Evolutionary conservation across 371 early-diverging fungal genomes (phyloP).

Genomic region (Zopfochytrium polystomum): DNA sequence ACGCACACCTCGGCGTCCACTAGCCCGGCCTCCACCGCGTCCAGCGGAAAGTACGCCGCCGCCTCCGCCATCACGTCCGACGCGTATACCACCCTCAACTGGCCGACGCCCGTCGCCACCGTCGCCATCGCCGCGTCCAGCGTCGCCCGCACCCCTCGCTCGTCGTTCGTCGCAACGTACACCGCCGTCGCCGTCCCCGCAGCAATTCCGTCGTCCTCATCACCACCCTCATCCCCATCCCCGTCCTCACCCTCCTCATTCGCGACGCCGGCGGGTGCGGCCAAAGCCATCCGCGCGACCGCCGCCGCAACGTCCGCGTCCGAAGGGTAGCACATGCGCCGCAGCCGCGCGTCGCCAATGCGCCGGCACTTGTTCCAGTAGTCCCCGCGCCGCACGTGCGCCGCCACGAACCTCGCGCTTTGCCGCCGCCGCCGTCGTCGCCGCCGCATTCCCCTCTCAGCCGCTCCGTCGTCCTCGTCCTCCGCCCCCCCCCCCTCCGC

Average conservation of each 20-base stretch:
- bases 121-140: too few relatives aligned
- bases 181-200: too few relatives aligned
- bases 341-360: not conserved
- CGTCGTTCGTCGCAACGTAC: slow-evolving; percentile 21
- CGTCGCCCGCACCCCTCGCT: slow-evolving; percentile 5
- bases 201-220: too few relatives aligned
- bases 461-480: slow-evolving; percentile 33
- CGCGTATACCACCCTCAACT: too few relatives aligned
- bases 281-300: not conserved
- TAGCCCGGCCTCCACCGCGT: too few relatives aligned
- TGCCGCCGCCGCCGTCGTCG: not conserved
- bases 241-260: too few relatives aligned
- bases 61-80: too few relatives aligned
- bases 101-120: too few relatives aligned
- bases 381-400: slow-evolving; percentile 39
- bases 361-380: slow-evolving; percentile 30
- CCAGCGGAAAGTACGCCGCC: too few relatives aligned
- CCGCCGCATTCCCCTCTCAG: slow-evolving; percentile 20
- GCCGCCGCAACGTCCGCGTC: too few relatives aligned
- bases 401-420: slow-evolving; percentile 19
- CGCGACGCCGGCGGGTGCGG: not conserved
- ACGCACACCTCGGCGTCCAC: too few relatives aligned
- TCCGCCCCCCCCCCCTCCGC: slow-evolving; percentile 29
- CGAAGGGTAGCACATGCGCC: not conserved
- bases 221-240: too few relatives aligned